phyloP scores from a whole-genome alignment of 306 rosid species.

The Ochetophila trinervis region DNA sequence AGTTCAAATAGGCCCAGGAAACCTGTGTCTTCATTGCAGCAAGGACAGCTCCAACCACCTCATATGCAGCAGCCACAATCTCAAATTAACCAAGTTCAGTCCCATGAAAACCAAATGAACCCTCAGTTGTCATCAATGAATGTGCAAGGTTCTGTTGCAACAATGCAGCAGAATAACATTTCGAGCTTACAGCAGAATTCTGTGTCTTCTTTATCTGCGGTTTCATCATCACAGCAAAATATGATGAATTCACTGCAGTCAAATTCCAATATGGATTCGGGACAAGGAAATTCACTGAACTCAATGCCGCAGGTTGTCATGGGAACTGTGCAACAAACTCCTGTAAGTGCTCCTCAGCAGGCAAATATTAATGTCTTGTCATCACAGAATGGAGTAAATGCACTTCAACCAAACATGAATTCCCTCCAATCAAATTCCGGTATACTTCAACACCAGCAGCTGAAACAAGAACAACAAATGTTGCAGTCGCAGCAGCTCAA shows the following conservation, averaged over 20 bases:
- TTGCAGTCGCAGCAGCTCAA: slow-evolving; percentile 50
- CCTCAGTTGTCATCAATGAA: slow-evolving; percentile 66
- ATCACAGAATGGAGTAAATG: slow-evolving; percentile 61
- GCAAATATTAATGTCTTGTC: slow-evolving; percentile 48
- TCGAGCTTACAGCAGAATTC: slow-evolving; percentile 66
- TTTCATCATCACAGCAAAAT: slow-evolving; percentile 55
- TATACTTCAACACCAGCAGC: slow-evolving; percentile 64
- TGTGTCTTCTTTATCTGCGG: slow-evolving; percentile 47
- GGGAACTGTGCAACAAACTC: slow-evolving; percentile 68
- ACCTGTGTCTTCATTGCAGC: slow-evolving; percentile 42
- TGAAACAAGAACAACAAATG: slow-evolving; percentile 67
- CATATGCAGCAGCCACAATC: slow-evolving; percentile 73
- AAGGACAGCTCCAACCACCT: slow-evolving; percentile 65
- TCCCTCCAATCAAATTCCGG: slow-evolving; percentile 54
- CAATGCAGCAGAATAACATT: slow-evolving; percentile 56
- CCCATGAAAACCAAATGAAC: slow-evolving; percentile 75
- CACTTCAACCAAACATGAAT: slow-evolving; percentile 53
- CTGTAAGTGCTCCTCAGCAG: slow-evolving; percentile 62
- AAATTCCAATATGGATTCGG: slow-evolving; percentile 51
- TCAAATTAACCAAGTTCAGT: slow-evolving; percentile 52
- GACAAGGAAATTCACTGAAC: slow-evolving; percentile 58
- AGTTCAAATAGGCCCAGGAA: slow-evolving; percentile 50
- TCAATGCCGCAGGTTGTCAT: slow-evolving; percentile 54
- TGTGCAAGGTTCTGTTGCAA: slow-evolving; percentile 46
- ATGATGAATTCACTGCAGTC: slow-evolving; percentile 64